These are phyloP conservation scores for Silene latifolia DNA, from an alignment of 148 eudicot genomes.

Conservation along the genomic window DNA sequence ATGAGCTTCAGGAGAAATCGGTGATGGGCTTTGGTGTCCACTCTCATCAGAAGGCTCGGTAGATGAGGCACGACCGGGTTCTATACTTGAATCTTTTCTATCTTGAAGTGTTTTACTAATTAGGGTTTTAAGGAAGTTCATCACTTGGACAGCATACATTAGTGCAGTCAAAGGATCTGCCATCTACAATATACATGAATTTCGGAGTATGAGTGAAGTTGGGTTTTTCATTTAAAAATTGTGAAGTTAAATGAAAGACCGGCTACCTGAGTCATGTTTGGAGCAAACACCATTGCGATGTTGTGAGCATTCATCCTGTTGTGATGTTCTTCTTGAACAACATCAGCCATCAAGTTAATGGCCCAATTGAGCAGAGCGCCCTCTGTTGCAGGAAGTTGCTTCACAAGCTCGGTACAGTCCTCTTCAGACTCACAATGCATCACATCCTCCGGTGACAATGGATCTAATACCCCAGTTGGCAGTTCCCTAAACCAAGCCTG, in stretches of 20 bases:
- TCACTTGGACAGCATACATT: too few species aligned
- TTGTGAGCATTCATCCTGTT: conserved; percentile 96
- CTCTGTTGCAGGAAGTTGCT: conserved; percentile 77
- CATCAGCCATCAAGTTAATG: conserved; percentile 92
- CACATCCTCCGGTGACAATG: conserved; percentile 83
- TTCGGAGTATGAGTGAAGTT: too few species aligned
- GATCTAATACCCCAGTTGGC: conserved; percentile 80
- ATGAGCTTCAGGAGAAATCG: conserved; percentile 30
- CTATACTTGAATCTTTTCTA: conserved; percentile 34
- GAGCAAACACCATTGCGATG: conserved; percentile 94
- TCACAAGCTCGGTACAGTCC: conserved; percentile 63
- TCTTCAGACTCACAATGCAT: conserved; percentile 86
- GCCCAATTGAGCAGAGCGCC: conserved; percentile 85
- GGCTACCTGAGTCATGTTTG: conserved; percentile 96
- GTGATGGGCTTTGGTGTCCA: conserved; percentile 58
- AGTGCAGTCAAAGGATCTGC: too few species aligned
- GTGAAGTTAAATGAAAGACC: not conserved
- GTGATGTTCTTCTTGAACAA: conserved; percentile 67
- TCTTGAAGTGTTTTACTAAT: too few species aligned
- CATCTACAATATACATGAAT: too few species aligned
- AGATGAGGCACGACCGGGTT: conserved; percentile 36
- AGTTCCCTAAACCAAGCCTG: conserved; percentile 99
- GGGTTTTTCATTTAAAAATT: not conserved
- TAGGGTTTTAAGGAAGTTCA: too few species aligned
- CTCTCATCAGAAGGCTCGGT: conserved; percentile 59